phyloP scores from a whole-genome alignment of 495 filamentous ascomycete genomes.

The Penicillium waksmanii region DNA sequence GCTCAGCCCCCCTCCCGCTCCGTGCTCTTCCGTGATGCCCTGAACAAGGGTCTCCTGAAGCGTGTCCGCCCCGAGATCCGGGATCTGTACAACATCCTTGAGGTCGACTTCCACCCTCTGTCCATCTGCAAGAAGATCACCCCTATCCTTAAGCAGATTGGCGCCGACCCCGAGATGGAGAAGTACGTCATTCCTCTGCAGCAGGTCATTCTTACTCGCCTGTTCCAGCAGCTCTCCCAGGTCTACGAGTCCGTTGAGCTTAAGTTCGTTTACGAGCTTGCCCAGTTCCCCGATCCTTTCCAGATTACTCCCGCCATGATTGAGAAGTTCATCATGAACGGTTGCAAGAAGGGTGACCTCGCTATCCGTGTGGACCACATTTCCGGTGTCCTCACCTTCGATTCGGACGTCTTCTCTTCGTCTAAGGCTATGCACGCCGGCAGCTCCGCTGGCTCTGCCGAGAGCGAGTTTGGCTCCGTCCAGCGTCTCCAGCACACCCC shows the following conservation, averaged over 20 bases:
- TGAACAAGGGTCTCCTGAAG: conserved; percentile 91
- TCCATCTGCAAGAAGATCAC: conserved; percentile 99
- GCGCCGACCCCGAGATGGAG: conserved; percentile 92
- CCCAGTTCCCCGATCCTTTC: conserved; percentile 96
- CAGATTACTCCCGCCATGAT: conserved; percentile 89
- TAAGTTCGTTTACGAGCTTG: conserved; percentile 88
- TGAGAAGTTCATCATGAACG: conserved; percentile 99
- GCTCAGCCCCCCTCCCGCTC: conserved; percentile 83
- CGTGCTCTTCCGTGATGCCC: conserved; percentile 89
- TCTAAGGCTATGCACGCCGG: conserved; percentile 90
- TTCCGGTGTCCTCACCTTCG: conserved; percentile 91
- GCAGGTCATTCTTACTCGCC: conserved; percentile 95
- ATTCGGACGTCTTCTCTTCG: conserved; percentile 97
- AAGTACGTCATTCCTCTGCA: conserved; percentile 93
- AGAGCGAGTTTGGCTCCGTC: conserved; percentile 80
- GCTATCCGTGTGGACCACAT: conserved; percentile 96
- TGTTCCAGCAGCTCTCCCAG: conserved; percentile 98
- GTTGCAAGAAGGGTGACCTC: conserved; percentile 98
- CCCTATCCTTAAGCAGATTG: conserved; percentile 91
- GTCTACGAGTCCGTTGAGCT: conserved; percentile 98
- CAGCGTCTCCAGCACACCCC: conserved; percentile 97
- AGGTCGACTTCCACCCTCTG: conserved; percentile 98
- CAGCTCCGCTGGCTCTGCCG: conserved; percentile 84
- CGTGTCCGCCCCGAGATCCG: conserved; percentile 91
- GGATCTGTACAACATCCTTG: conserved; percentile 95